Percentiles rank a stretch among this genome's conserved stretches.
Conservation (phyloP, 805 yeast genomes). For the Monosporozyma servazzii region DNA sequence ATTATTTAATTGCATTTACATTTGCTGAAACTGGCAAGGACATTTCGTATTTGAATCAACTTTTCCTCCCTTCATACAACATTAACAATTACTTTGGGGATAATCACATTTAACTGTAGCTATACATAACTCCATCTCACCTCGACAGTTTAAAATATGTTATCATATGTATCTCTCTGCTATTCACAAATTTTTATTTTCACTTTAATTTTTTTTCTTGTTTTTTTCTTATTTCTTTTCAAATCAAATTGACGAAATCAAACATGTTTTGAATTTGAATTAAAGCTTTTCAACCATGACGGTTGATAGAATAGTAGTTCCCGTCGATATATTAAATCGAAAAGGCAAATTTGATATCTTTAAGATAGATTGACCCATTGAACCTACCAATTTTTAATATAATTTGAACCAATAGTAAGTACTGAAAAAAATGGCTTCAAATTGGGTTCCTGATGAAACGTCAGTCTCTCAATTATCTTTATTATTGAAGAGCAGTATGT, state of each 20-base stretch:
- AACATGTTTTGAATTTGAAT: neutral
- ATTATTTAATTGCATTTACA: neutral
- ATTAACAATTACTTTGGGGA: too few species aligned
- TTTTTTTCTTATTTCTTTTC: neutral
- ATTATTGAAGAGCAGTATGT: constrained; percentile 64
- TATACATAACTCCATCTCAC: too few species aligned
- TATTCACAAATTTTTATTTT: neutral
- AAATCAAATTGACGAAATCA: neutral
- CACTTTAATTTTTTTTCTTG: neutral
- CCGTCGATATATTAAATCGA: neutral
- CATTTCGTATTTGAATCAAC: neutral
- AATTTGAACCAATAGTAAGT: neutral
- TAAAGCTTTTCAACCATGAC: neutral
- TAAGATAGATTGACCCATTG: neutral
- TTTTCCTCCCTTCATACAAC: neutral
- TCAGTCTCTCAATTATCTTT: constrained; percentile 55
- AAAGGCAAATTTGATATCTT: neutral
- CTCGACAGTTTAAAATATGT: too few species aligned
- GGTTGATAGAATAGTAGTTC: neutral
- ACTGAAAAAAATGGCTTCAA: constrained; percentile 2
- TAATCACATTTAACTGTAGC: too few species aligned
- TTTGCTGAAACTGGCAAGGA: neutral
- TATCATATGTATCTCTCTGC: neutral
- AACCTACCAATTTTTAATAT: neutral
- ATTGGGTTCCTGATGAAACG: constrained; percentile 60